Percentiles rank a stretch among this genome's conserved stretches.
These are phyloP conservation scores for Ilyonectria destructans DNA, from an alignment of 2,329 filamentous ascomycete genomes.

Conservation along the genomic window DNA sequence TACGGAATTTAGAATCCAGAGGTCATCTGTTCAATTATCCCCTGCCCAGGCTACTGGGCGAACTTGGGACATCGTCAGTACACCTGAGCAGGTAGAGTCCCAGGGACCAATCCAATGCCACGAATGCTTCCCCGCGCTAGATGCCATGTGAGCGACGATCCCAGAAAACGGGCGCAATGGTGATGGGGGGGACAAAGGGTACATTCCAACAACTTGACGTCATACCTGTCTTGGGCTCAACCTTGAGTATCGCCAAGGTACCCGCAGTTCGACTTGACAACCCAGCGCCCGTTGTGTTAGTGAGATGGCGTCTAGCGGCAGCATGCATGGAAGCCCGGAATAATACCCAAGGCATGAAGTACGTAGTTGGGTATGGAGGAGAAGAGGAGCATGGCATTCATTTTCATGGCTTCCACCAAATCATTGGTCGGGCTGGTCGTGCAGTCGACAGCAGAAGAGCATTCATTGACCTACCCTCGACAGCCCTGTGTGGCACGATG, in stretches of 20 bases:
- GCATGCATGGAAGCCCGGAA: not conserved
- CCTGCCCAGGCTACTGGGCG: not conserved
- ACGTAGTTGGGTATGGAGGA: not conserved
- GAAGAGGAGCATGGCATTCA: not conserved
- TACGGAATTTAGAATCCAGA: not conserved
- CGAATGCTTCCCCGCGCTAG: constrained; percentile 19
- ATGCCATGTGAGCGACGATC: constrained; percentile 32
- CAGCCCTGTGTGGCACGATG: no score
- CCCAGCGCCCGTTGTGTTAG: constrained; percentile 3
- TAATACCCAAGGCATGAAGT: not conserved
- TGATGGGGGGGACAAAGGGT: not conserved
- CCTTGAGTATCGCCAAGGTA: not conserved
- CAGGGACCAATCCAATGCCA: constrained; percentile 13
- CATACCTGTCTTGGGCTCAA: constrained; percentile 2
- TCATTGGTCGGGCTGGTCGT: not conserved
- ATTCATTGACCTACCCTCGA: not conserved
- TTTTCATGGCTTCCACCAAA: not conserved
- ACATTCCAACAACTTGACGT: constrained; percentile 12
- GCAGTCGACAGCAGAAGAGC: not conserved
- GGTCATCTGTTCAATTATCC: not conserved
- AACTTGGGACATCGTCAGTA: not conserved
- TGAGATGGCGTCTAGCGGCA: not conserved
- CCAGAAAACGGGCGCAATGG: not conserved
- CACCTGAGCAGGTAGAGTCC: not conserved
- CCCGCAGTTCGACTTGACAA: not conserved